Percentiles rank a stretch among this genome's conserved stretches.
Evolutionary conservation across 257 asterid genomes (phyloP).

Genomic region (Solanum commersonii): DNA sequence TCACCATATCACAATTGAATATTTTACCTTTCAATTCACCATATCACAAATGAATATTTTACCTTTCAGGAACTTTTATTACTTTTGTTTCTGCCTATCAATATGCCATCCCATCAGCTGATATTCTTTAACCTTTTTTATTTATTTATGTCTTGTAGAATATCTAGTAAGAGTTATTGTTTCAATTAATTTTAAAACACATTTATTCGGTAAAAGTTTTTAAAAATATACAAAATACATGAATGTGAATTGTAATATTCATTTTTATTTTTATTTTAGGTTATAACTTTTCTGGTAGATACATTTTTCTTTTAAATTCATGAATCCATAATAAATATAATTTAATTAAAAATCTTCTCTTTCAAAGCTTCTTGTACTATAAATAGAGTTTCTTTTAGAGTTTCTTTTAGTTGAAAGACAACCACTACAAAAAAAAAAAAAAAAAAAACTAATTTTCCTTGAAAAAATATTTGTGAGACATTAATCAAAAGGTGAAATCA

Average conservation of each 20-base stretch:
- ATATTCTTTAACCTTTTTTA: neutral
- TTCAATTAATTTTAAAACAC: neutral
- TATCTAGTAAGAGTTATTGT: neutral
- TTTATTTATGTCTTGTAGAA: neutral
- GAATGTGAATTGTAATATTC: neutral
- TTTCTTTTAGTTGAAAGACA: neutral
- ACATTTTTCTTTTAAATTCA: neutral
- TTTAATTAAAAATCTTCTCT: too few species aligned
- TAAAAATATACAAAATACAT: neutral
- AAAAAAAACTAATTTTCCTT: neutral
- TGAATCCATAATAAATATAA: neutral
- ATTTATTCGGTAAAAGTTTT: too few species aligned
- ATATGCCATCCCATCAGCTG: neutral
- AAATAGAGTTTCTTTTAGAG: neutral
- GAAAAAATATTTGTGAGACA: neutral
- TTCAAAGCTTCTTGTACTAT: neutral
- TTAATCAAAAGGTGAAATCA: neutral
- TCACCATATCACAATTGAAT: too few species aligned
- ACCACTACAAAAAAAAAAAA: too few species aligned
- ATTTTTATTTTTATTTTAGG: too few species aligned
- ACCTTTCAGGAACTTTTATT: neutral
- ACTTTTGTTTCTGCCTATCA: neutral
- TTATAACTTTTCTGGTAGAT: too few species aligned
- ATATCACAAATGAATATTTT: neutral
- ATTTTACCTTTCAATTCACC: neutral